Evolutionary conservation across 208 protist genomes (phyloP).

Genomic region (Jaenimonas drosophilae): DNA sequence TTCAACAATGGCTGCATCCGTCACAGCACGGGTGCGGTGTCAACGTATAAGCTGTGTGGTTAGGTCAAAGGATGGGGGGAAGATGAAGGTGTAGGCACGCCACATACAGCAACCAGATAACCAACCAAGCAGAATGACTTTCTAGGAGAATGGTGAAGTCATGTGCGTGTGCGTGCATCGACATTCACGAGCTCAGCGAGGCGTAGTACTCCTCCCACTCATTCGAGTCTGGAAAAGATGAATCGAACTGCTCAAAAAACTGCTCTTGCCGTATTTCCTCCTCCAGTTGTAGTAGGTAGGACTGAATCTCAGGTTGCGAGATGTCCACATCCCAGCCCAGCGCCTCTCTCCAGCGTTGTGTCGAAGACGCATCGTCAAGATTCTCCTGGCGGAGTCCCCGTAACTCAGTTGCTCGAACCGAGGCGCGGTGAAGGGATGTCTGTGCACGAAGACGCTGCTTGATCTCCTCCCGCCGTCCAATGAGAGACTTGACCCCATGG

Average conservation of each 20-base stretch:
- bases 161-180: not conserved
- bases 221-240: constrained; percentile 15
- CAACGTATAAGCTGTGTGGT: no score
- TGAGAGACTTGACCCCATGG: constrained; percentile 37
- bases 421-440: constrained; percentile 13
- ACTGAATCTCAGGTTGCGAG: constrained; percentile 26
- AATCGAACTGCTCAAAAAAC: constrained; percentile 52
- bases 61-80: no score
- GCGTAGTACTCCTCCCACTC: constrained; percentile 71
- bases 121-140: no score
- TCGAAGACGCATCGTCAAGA: constrained; percentile 1
- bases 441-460: constrained; percentile 50
- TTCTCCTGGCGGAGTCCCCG: constrained; percentile 6
- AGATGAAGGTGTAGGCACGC: no score
- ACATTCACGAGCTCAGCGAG: constrained; percentile 14
- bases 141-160: not conserved
- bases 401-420: constrained; percentile 11
- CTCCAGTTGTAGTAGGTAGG: constrained; percentile 56
- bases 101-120: not conserved
- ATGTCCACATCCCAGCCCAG: constrained; percentile 43
- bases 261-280: constrained; percentile 73
- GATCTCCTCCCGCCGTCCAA: constrained; percentile 30
- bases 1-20: no score
- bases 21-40: no score
- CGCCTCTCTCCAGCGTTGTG: constrained; percentile 34